These are phyloP conservation scores for Allium cepa DNA, from an alignment of 106 monocot species.

Conservation along the genomic window DNA sequence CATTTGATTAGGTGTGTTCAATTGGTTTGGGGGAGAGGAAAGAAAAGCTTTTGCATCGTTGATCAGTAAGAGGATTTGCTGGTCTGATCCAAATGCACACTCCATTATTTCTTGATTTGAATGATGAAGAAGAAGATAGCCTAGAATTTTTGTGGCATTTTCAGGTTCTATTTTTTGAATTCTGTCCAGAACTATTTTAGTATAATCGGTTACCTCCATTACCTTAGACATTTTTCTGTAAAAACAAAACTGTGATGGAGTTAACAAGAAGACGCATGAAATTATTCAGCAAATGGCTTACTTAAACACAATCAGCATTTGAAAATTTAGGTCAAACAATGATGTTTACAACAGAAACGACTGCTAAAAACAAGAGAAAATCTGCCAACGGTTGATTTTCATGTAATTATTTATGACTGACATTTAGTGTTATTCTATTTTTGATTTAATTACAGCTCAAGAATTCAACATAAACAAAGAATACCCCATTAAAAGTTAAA, in stretches of 20 bases:
- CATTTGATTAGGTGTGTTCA: slow-evolving; percentile 4
- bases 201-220: slow-evolving; percentile 47
- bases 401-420: too few species aligned
- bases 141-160: slow-evolving; percentile 41
- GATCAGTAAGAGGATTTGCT: slow-evolving; percentile 23
- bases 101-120: slow-evolving; percentile 32
- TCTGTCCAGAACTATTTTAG: slow-evolving; percentile 27
- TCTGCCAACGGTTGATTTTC: too few species aligned
- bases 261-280: too few species aligned
- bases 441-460: too few species aligned
- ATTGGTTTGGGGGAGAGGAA: slow-evolving; percentile 10
- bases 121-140: slow-evolving; percentile 41
- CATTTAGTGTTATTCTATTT: too few species aligned
- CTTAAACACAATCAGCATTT: too few species aligned
- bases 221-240: slow-evolving; percentile 4
- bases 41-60: slow-evolving; percentile 35
- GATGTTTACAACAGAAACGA: too few species aligned
- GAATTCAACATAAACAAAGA: too few species aligned
- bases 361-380: too few species aligned
- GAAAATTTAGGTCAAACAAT: too few species aligned
- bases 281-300: too few species aligned
- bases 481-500: too few species aligned
- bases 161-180: slow-evolving; percentile 54
- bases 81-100: slow-evolving; percentile 38
- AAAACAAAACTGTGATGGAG: neutral